Conservation (phyloP, 257 asterid genomes). For the Asclepias syriaca region DNA sequence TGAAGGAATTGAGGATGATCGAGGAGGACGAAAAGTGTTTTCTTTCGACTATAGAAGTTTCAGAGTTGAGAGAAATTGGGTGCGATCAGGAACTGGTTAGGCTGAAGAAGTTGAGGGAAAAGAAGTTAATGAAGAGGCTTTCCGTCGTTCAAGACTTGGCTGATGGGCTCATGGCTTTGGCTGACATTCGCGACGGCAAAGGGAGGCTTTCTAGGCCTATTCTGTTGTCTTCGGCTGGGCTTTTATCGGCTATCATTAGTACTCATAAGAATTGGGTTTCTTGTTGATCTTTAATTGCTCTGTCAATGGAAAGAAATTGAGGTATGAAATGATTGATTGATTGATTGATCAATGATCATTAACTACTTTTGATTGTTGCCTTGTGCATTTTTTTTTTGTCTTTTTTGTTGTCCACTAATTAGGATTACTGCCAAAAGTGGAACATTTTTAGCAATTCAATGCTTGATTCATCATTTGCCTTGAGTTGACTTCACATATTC, state of each 20-base stretch:
- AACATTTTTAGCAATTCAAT: not conserved
- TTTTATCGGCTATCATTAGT: slow-evolving; percentile 67
- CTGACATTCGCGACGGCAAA: slow-evolving; percentile 71
- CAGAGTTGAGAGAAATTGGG: slow-evolving; percentile 40
- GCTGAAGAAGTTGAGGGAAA: slow-evolving; percentile 62
- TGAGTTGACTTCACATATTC: not conserved
- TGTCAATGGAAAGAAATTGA: not conserved
- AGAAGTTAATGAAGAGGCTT: slow-evolving; percentile 74
- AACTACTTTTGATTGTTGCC: not conserved
- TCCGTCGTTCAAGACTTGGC: slow-evolving; percentile 82
- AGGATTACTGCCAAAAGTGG: not conserved
- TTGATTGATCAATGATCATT: not conserved
- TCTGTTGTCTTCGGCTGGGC: slow-evolving; percentile 61
- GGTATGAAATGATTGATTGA: not conserved
- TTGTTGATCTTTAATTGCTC: slow-evolving; percentile 25
- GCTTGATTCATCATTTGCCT: not conserved
- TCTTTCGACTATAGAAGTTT: slow-evolving; percentile 40
- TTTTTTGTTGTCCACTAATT: not conserved
- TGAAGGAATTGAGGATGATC: slow-evolving; percentile 46
- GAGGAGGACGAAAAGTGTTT: slow-evolving; percentile 49
- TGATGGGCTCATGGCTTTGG: slow-evolving; percentile 82
- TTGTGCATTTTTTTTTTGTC: not conserved
- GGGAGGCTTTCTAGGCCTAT: slow-evolving; percentile 58
- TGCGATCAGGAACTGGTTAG: slow-evolving; percentile 42
- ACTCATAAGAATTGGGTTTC: slow-evolving; percentile 89